Base-by-base conservation (phyloP, 1,139 yeast species). In the Suhomyces atakaporum region DNA sequence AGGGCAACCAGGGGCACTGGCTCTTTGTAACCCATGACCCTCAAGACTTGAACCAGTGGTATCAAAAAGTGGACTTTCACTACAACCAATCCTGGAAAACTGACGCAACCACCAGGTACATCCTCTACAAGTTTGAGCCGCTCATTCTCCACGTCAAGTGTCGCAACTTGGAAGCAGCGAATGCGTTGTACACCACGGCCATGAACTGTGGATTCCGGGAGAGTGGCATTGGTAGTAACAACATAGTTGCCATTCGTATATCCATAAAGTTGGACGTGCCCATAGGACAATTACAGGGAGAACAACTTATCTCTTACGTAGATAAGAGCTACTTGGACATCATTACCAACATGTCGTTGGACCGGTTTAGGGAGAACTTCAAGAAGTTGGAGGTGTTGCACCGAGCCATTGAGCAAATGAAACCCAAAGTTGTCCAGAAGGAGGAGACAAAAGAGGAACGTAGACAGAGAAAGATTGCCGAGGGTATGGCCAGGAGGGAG, bases 161-260 rank as follows among this genome's bases (percentile, higher is more conserved):
- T 52, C 70, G 92, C 31, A 73, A 79, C 47, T 60, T 69, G 20
- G 63, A 59, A 7, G 62, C 73, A 4, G 95, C 96, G 0, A 68
- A 73, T n/a, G 62, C 63, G 21, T 58, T 88, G 11, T 85, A 81
- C 47, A 75, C 81, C 22, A 63, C 76, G 0, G 95, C 95, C 0
- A 83, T 87, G 89, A 73, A 75, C 7, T 81, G 92, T 58, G 96
- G 96, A 6, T 88, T 84, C 52, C 68, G 96, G 51, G 96, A 87
- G 58, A 75, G 87, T 24, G 96, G 96, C 1, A 85, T 87, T 34
- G 94, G 95, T 4, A 73, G 81, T 27, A 85, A 85, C 50, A 75
- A 79, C 49, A 68, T 82, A n/a, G 95, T 86, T 3, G 95, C 87
- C 0, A 80, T 86, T 15, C 66, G 95, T 45, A 83, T 79, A 4